These are phyloP conservation scores for Pisolithus marmoratus DNA, from an alignment of 768 basidiomycete genomes.

Conservation along the genomic window DNA sequence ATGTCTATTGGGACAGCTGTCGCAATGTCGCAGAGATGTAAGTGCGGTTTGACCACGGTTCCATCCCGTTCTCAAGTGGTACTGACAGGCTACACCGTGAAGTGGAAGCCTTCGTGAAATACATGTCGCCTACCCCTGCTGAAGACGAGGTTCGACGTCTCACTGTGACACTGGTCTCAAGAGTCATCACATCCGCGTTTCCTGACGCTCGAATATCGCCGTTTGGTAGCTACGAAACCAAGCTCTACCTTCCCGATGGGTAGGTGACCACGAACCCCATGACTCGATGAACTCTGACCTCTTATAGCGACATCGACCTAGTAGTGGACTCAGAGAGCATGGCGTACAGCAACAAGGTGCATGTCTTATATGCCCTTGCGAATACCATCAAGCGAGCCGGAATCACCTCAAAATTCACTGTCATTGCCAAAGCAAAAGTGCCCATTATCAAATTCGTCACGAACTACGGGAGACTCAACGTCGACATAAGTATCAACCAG, in stretches of 20 bases:
- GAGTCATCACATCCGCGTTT: slow-evolving; percentile 58
- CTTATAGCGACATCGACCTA: slow-evolving; percentile 84
- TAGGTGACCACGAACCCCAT: slow-evolving; percentile 33
- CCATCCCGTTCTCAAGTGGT: slow-evolving; percentile 7
- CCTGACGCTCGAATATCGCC: slow-evolving; percentile 77
- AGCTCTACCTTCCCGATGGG: slow-evolving; percentile 90
- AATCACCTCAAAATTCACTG: slow-evolving; percentile 75
- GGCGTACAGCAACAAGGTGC: slow-evolving; percentile 62
- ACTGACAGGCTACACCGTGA: slow-evolving; percentile 72
- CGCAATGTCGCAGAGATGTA: slow-evolving; percentile 82
- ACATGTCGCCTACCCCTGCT: slow-evolving; percentile 78
- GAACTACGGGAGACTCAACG: slow-evolving; percentile 70
- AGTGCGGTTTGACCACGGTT: slow-evolving; percentile 25
- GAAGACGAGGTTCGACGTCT: slow-evolving; percentile 84
- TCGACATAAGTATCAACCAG: slow-evolving; percentile 95
- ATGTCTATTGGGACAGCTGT: slow-evolving; percentile 69
- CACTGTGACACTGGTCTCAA: slow-evolving; percentile 63
- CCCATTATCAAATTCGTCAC: slow-evolving; percentile 97
- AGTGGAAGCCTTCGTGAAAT: slow-evolving; percentile 76
- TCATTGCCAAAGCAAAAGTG: slow-evolving; percentile 91
- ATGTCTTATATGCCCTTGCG: slow-evolving; percentile 72
- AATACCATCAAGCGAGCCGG: slow-evolving; percentile 66
- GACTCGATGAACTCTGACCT: slow-evolving; percentile 10
- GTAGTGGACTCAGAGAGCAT: slow-evolving; percentile 79
- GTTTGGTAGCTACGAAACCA: slow-evolving; percentile 92